Percentiles rank a stretch among this genome's conserved stretches.
These are phyloP conservation scores for Mortierella sp. DNA, from an alignment of 371 early-diverging fungal species.

Conservation along the genomic window DNA sequence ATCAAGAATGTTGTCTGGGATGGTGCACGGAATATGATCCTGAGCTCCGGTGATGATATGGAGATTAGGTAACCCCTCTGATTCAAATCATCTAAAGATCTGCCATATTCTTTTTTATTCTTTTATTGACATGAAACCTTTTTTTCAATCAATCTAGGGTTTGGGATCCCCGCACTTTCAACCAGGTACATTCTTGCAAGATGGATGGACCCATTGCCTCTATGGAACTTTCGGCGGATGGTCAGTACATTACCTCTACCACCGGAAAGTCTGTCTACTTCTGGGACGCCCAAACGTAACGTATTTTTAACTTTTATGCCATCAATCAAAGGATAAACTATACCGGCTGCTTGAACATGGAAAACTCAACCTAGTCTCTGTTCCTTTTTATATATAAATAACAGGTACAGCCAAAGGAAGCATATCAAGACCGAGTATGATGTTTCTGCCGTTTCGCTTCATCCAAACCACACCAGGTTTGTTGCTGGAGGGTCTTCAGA, in stretches of 20 bases:
- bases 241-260: slow-evolving; percentile 76
- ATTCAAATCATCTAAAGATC: not conserved
- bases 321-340: not conserved
- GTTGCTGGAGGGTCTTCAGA: slow-evolving; percentile 84
- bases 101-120: slow-evolving; percentile 22
- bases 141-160: slow-evolving; percentile 56
- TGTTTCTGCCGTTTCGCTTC: slow-evolving; percentile 83
- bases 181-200: slow-evolving; percentile 70
- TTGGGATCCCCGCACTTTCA: slow-evolving; percentile 80
- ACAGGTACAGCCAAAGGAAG: slow-evolving; percentile 65
- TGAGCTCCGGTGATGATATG: slow-evolving; percentile 76
- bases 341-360: too few relatives aligned
- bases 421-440: slow-evolving; percentile 71
- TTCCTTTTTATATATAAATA: not conserved
- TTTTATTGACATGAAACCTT: not conserved
- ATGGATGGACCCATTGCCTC: slow-evolving; percentile 73
- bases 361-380: not conserved
- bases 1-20: slow-evolving; percentile 83
- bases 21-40: slow-evolving; percentile 64
- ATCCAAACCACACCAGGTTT: slow-evolving; percentile 80
- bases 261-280: slow-evolving; percentile 81
- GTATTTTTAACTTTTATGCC: slow-evolving; percentile 13
- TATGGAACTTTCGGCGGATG: slow-evolving; percentile 79
- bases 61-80: slow-evolving; percentile 58
- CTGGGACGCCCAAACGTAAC: slow-evolving; percentile 79